phyloP scores from a whole-genome alignment of 2,329 filamentous ascomycete species.

The Penicillium sp. region DNA sequence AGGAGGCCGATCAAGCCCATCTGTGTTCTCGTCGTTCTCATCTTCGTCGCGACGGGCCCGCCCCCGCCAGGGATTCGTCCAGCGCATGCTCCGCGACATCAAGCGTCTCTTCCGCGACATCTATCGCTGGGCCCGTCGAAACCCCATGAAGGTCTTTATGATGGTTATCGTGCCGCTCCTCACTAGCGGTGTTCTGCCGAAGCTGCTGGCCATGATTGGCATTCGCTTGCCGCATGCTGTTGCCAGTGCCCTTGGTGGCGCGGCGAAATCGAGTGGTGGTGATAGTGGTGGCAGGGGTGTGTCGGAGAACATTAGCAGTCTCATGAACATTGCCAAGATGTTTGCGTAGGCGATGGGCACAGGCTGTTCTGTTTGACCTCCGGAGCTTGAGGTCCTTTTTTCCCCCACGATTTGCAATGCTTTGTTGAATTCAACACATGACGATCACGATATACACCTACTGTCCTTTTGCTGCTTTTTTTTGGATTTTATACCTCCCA shows the following conservation, averaged over 20 bases:
- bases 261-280: slow-evolving; percentile 17
- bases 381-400: not conserved
- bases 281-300: slow-evolving; percentile 32
- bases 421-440: slow-evolving; percentile 2
- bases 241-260: slow-evolving; percentile 40
- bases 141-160: slow-evolving; percentile 85
- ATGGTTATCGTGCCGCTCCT: slow-evolving; percentile 84
- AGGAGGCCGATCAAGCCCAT: slow-evolving; percentile 38
- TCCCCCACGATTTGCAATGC: not conserved
- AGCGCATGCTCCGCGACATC: slow-evolving; percentile 71
- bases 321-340: slow-evolving; percentile 41
- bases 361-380: not conserved
- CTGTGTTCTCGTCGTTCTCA: slow-evolving; percentile 59
- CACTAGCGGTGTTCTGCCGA: slow-evolving; percentile 76
- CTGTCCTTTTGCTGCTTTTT: slow-evolving; percentile 10
- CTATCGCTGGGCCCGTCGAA: slow-evolving; percentile 73
- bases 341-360: slow-evolving; percentile 26
- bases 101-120: slow-evolving; percentile 78
- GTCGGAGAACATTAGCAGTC: slow-evolving; percentile 31
- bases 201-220: slow-evolving; percentile 75
- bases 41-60: slow-evolving; percentile 74
- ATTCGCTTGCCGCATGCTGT: slow-evolving; percentile 69
- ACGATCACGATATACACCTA: slow-evolving; percentile 26
- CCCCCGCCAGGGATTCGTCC: slow-evolving; percentile 75
- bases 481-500: slow-evolving; percentile 3